These are phyloP conservation scores for Globisporangium lucens DNA, from an alignment of 352 stramenopile genomes.

Conservation along the genomic window DNA sequence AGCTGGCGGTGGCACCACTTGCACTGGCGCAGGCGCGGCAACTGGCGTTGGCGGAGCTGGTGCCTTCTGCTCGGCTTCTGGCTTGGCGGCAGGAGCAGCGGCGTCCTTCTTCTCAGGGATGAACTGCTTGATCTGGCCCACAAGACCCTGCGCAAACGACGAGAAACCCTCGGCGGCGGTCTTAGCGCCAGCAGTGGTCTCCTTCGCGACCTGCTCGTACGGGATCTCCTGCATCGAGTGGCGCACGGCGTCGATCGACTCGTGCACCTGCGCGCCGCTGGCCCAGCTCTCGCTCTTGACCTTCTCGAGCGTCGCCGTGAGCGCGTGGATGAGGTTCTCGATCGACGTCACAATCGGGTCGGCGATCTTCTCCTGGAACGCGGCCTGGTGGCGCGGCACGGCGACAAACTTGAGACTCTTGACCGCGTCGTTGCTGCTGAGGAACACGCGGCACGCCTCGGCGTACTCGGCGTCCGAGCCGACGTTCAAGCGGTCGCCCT, in stretches of 20 bases:
- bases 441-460: conserved; percentile 57
- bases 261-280: conserved; percentile 11
- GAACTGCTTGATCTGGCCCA: conserved; percentile 61
- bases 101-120: conserved; percentile 52
- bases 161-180: conserved; percentile 49
- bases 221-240: conserved; percentile 42
- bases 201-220: conserved; percentile 35
- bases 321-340: conserved; percentile 50
- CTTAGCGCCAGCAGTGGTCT: conserved; percentile 40
- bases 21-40: conserved; percentile 3
- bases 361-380: conserved; percentile 47
- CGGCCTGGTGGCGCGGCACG: conserved; percentile 32
- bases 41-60: conserved; percentile 8
- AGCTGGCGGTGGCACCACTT: conserved; percentile 4
- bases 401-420: conserved; percentile 73
- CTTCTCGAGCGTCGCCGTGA: conserved; percentile 49
- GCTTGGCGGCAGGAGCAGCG: conserved; percentile 5
- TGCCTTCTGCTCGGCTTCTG: conserved; percentile 19
- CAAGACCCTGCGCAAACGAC: conserved; percentile 62
- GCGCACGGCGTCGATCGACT: conserved; percentile 31
- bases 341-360: conserved; percentile 59
- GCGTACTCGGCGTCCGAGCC: conserved; percentile 57
- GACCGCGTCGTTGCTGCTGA: conserved; percentile 27
- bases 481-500: conserved; percentile 66
- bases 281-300: conserved; percentile 42